Percentiles rank a stretch among this genome's conserved stretches.
Conservation (phyloP, 345 rosid species). For the Populus tremula region DNA sequence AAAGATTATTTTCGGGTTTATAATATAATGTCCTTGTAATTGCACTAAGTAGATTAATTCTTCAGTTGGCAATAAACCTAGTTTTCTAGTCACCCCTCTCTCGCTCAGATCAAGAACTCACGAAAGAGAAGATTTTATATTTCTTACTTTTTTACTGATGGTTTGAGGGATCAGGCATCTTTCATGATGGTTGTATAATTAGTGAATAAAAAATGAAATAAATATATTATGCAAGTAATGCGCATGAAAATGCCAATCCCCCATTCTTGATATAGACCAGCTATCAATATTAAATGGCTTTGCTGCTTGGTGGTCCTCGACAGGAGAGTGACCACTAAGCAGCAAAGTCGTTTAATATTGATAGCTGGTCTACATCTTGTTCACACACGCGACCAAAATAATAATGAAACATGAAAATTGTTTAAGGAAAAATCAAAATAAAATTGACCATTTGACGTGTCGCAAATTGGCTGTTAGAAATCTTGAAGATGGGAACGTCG, state of each 20-base stretch:
- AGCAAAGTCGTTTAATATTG: too few relatives aligned
- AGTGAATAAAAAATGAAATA: background rate
- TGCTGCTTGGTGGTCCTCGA: too few relatives aligned
- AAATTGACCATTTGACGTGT: background rate
- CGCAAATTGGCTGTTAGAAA: too few relatives aligned
- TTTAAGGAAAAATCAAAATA: too few relatives aligned
- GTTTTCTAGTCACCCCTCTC: background rate
- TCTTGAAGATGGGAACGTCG: background rate
- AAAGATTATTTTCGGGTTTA: background rate
- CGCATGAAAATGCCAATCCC: too few relatives aligned
- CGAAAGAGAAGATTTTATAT: background rate
- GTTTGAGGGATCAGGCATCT: background rate
- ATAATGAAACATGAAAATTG: too few relatives aligned
- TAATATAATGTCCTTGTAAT: background rate
- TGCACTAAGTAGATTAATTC: background rate
- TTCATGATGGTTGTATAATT: background rate
- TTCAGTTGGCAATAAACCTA: background rate
- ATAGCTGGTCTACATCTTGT: background rate
- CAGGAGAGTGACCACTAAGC: too few relatives aligned
- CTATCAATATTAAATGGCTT: too few relatives aligned
- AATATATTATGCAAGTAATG: too few relatives aligned
- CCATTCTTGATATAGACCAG: too few relatives aligned
- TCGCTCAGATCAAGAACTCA: background rate
- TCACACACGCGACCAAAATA: background rate
- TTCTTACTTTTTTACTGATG: background rate